Evolutionary conservation across 2,329 filamentous ascomycete genomes (phyloP), one percentile per base, ranked within the genome.

Genomic region (Aspergillus hortae): DNA sequence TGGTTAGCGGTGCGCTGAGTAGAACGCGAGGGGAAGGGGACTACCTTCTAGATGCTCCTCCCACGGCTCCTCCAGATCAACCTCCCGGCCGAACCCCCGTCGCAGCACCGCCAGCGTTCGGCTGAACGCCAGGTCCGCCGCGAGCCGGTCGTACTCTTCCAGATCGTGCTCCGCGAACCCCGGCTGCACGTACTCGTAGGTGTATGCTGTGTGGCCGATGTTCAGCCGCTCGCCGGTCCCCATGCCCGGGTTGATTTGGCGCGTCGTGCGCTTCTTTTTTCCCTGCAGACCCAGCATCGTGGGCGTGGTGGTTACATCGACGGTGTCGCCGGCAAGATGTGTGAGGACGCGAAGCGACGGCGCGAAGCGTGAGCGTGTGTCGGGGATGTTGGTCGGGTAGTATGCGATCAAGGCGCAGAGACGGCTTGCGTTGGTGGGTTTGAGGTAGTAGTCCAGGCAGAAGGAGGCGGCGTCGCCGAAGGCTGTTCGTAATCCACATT

Each of bases 161-260:
- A 88, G 67, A 51, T 89, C 83, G 17, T 80, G 77, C 68, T 91
- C 87, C 0, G 88, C 88, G 56, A 92, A 91, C 0, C 88, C 88
- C 0, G 82, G 72, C 46, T 82, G 72, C 0, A 71, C 81, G 54
- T 77, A 74, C 10, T 78, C 74, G 58, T 87, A 87, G 0, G 77
- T 77, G 61, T 79, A 84, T 4, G 66, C 64, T 6, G 62, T 64
- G 49, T 69, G 68, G 3, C 63, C 66, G 25, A 70, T 57, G 6
- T 67, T 54, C 32, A 70, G 50, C 4, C 67, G 66, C 52, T 70
- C 80, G 64, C 76, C 80, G 9, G 75, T 74, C 9, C 80, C 80
- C 2, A 78, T 74, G 0, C 80, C 80, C 0, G 75, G 69, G 4
- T 77, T 76, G 49, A 82, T 70, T 21, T 71, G 73, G 55, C 80